Evolutionary conservation across 148 eudicot genomes (phyloP), one percentile per base, ranked within the genome.

Genomic region (Camellia granthamiana): DNA sequence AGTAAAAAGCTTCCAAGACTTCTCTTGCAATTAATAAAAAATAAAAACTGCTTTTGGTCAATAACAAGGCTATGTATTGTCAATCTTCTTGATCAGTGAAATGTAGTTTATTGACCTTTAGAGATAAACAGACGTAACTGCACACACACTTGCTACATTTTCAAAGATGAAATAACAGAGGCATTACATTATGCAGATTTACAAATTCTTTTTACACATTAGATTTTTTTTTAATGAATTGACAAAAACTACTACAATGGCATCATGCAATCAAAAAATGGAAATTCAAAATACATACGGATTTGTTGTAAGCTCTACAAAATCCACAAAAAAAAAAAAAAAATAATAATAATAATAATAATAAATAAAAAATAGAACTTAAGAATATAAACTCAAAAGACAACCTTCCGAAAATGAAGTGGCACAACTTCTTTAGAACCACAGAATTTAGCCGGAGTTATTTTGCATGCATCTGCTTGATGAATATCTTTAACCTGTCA

Each of bases 401-500:
- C 89, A 73, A 88, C 84, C 85, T 92, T 88, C 38, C 93, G 91
- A 74, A 88, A 83, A 81, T 90, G 86, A 75, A 95, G 93, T 1
- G 93, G 90, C 41, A 93, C 96, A 78, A 93, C 87, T 88, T 95
- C 98, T 84, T 95, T 93, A 65, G 96, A 88, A 9, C 98, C 98
- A 86, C 79, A 93, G 79, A 95, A 95, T 81, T 95, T 95, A 1
- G 93, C 93, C 23, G 98, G 98, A 70, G 90, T 91, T 51, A 95
- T 86, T 87, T 95, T 95, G 86, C 98, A 95, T 12, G 87, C 85
- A 87, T 91, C 92, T 82, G 98, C 96, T 69, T 78, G 88, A 81
- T 82, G 89, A 86, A 93, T 90, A 72, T 90, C 93, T 81, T 88
- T 83, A 79, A 89, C 96, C 97, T 95, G 91, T 80, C 86, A 85